Base-by-base conservation (phyloP, 495 filamentous ascomycete genomes). In the Aspergillus affinis region DNA sequence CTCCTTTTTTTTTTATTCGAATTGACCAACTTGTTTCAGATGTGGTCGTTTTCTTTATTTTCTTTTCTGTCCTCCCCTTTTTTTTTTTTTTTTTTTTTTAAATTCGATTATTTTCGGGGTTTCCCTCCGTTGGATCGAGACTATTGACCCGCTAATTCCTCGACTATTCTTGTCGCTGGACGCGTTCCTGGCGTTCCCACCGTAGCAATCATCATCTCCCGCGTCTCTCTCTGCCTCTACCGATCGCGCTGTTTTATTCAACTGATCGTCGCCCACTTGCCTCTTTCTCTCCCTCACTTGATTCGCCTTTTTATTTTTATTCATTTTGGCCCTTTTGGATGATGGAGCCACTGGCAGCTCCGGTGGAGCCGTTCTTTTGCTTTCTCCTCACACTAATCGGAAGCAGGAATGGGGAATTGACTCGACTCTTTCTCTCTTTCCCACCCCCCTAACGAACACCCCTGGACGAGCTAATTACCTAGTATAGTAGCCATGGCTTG, bases 361-460 rank as follows among this genome's bases (percentile, higher is more conserved):
- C 55, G 48, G 72, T 73, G 71, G 72, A 72, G 62, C 63, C 63
- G 50, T 60, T 60, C 44, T 44, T 29, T 66, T 64, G 66, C 60
- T 70, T 64, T 55, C 66, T 48, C 55, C 61, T 65, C 36, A 41
- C 10, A 70, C 69, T 75, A 73, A 69, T 74, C 64, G 65, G 69
- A 71, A 71, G 62, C 64, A 60, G 60, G 63, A 71, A 26, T 26
- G 23, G 23, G 23, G 23, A 26, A 26, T 26, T 26, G 23, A 26
- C 4, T 26, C 4, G 23, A 26, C 23, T 26, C 23, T 26, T 26
- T 26, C 23, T 26, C 65, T 58, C 55, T 74, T 73, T 69, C 70
- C 69, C 72, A 71, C 73, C 54, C 68, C 73, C 67, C 68, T 71
- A 72, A 74, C 66, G 69, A 77, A 77, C 74, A 68, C 71, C 74